Conservation (phyloP, 2,329 filamentous ascomycete species). For the Neurospora crassa region DNA sequence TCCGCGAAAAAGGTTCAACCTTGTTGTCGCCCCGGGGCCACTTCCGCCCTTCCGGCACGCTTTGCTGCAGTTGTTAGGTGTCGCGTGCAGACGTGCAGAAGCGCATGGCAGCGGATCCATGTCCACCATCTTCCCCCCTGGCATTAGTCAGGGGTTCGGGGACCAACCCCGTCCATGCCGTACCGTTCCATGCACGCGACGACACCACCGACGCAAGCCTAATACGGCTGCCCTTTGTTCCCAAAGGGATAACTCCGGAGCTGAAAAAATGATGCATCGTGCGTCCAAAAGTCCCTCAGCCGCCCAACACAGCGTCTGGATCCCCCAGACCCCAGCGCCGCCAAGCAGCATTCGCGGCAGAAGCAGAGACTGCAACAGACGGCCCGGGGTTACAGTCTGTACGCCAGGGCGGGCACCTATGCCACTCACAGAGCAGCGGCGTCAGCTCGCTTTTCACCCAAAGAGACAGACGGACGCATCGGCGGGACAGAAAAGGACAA, state of each 20-base stretch:
- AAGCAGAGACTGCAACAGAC: background rate
- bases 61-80: background rate
- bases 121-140: background rate
- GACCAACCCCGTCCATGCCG: background rate
- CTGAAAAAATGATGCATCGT: background rate
- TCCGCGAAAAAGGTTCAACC: background rate
- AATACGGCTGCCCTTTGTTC: background rate
- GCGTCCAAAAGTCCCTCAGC: background rate
- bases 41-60: background rate
- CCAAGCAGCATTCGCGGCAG: background rate
- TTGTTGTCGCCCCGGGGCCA: background rate
- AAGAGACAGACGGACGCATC: background rate
- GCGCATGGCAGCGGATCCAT: background rate
- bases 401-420: background rate
- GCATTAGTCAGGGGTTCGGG: background rate
- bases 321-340: background rate
- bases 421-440: background rate
- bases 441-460: background rate
- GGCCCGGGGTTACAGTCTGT: background rate
- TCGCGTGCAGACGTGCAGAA: background rate
- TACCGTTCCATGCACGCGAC: background rate
- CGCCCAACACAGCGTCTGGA: background rate
- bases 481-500: background rate
- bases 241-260: background rate
- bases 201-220: background rate